Percentiles rank a stretch among this genome's conserved stretches.
phyloP scores from a whole-genome alignment of 768 basidiomycete species.

The Trametes gibbosa region DNA sequence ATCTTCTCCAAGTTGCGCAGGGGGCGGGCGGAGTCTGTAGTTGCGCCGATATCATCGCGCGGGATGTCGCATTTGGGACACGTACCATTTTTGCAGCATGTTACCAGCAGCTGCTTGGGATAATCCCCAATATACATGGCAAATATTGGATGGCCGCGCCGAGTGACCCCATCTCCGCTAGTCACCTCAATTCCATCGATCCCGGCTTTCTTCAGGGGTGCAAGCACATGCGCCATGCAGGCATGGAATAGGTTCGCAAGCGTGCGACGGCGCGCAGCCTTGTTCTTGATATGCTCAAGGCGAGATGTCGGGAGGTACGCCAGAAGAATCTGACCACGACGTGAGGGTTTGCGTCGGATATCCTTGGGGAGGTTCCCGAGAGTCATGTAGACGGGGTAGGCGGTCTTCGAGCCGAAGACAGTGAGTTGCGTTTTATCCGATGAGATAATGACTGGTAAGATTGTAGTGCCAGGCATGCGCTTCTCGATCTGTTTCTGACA shows the following conservation, averaged over 20 bases:
- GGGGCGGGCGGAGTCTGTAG: background rate
- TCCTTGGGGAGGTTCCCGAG: slow-evolving; percentile 30
- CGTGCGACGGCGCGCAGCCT: slow-evolving; percentile 22
- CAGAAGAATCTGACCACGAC: slow-evolving; percentile 18
- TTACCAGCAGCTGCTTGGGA: slow-evolving; percentile 21
- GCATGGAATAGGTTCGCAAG: slow-evolving; percentile 39
- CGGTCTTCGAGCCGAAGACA: slow-evolving; percentile 25
- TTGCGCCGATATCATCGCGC: background rate
- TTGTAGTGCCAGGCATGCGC: slow-evolving; percentile 20
- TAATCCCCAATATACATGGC: slow-evolving; percentile 25
- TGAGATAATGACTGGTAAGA: slow-evolving; percentile 28
- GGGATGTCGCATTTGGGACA: slow-evolving; percentile 11
- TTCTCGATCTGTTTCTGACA: slow-evolving; percentile 17
- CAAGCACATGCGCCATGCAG: slow-evolving; percentile 30
- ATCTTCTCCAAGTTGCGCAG: background rate
- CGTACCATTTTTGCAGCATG: slow-evolving; percentile 13
- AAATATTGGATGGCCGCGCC: slow-evolving; percentile 33
- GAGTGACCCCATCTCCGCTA: slow-evolving; percentile 37
- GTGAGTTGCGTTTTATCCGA: slow-evolving; percentile 28
- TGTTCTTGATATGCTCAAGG: slow-evolving; percentile 13
- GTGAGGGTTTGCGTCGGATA: slow-evolving; percentile 17
- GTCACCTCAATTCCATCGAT: slow-evolving; percentile 30
- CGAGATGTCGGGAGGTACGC: slow-evolving; percentile 24
- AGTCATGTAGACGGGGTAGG: slow-evolving; percentile 31
- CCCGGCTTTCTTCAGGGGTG: slow-evolving; percentile 31